phyloP scores from a whole-genome alignment of 2,329 filamentous ascomycete species.

The Aureobasidium mangrovei region DNA sequence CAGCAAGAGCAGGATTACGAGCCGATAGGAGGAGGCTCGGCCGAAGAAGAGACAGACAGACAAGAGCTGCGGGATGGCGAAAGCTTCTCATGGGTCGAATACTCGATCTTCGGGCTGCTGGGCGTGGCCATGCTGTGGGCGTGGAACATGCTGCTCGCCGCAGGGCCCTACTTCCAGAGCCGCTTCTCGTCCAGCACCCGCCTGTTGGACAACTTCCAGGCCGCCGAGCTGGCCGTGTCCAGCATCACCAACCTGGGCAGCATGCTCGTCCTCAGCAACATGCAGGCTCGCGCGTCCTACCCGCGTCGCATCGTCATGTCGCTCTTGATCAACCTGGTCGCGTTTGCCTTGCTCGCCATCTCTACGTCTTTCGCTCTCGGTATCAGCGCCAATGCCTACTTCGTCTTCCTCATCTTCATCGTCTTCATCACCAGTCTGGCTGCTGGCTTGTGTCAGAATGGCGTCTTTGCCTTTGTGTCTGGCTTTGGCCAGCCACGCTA shows the following conservation, averaged over 20 bases:
- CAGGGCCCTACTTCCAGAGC: conserved; percentile 81
- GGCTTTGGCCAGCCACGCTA: conserved; percentile 81
- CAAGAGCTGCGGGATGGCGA: background rate
- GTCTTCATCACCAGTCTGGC: conserved; percentile 72
- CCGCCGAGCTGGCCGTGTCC: conserved; percentile 77
- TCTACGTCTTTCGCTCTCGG: conserved; percentile 64
- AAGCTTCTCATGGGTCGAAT: conserved; percentile 75
- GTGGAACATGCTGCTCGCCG: conserved; percentile 98
- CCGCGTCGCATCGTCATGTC: conserved; percentile 73
- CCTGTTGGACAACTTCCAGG: conserved; percentile 77
- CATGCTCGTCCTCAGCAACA: conserved; percentile 67
- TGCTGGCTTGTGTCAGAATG: conserved; percentile 83
- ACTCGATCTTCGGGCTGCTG: conserved; percentile 72
- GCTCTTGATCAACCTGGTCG: conserved; percentile 64
- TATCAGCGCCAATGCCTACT: conserved; percentile 57
- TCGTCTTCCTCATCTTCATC: conserved; percentile 72
- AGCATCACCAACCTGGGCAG: conserved; percentile 72
- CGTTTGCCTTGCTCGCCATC: conserved; percentile 69
- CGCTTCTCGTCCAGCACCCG: conserved; percentile 65
- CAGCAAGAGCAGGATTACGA: conserved; percentile 26
- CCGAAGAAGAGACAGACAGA: conserved; percentile 16
- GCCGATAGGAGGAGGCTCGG: conserved; percentile 20
- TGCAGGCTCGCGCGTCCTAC: conserved; percentile 79
- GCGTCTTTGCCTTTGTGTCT: conserved; percentile 82
- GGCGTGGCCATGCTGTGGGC: conserved; percentile 96